Conservation (phyloP, 2,329 filamentous ascomycete genomes). For the Aureobasidium leucospermi region DNA sequence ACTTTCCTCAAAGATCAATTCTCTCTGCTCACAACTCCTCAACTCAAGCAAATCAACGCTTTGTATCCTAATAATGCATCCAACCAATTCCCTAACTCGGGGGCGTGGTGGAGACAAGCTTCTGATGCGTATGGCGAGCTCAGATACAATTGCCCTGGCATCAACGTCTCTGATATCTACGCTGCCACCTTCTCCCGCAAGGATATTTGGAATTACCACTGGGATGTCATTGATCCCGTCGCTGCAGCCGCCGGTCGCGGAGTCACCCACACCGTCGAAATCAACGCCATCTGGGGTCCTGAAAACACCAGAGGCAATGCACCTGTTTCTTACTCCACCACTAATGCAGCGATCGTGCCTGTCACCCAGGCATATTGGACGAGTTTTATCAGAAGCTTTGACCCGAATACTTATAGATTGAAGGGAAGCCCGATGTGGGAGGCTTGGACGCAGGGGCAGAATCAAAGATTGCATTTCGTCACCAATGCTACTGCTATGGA, state of each 20-base stretch:
- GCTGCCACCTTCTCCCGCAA: background rate
- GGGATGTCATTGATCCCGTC: conserved; percentile 55
- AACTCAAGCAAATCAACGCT: conserved; percentile 46
- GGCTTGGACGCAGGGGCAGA: conserved; percentile 31
- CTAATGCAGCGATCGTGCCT: conserved; percentile 52
- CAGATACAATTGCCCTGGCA: conserved; percentile 57
- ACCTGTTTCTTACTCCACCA: conserved; percentile 49
- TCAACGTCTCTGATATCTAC: conserved; percentile 45
- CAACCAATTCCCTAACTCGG: conserved; percentile 38
- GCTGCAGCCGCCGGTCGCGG: conserved; percentile 50
- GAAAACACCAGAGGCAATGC: conserved; percentile 42
- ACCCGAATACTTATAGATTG: conserved; percentile 55
- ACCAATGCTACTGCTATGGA: conserved; percentile 36
- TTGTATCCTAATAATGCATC: conserved; percentile 41
- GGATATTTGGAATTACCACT: conserved; percentile 41
- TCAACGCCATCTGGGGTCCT: conserved; percentile 61
- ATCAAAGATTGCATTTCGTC: conserved; percentile 30
- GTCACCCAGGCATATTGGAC: conserved; percentile 66
- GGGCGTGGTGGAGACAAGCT: conserved; percentile 52
- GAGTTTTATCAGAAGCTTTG: conserved; percentile 58
- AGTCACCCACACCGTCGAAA: conserved; percentile 60
- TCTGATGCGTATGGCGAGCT: conserved; percentile 57
- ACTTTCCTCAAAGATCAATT: conserved; percentile 53
- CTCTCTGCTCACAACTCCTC: conserved; percentile 43
- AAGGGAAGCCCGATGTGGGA: conserved; percentile 46